Base-by-base conservation (phyloP, 805 yeast genomes). In the Priceomyces fermenticarens region DNA sequence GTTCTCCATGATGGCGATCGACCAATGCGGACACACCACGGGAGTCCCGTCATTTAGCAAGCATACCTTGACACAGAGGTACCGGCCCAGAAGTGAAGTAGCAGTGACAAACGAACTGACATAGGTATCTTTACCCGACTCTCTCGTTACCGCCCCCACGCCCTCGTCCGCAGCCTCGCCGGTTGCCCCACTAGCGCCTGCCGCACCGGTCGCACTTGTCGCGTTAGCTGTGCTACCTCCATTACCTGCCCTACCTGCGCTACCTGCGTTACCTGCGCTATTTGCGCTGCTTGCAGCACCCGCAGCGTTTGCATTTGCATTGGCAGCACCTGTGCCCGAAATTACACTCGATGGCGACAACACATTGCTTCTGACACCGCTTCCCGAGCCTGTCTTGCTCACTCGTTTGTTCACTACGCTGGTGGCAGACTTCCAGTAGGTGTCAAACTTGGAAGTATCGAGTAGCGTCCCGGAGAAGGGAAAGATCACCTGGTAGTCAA, bases 401-500 rank as follows among this genome's bases (percentile, higher is more conserved):
- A 55, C 53, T 20, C 57, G 57, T 35, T 52, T 53, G 38, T 54
- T 57, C 40, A 62, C 62, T 12, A 63, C 63, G 34, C 83, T 77
- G 0, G 97, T 86, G 0, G 96, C 68, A 1, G 73, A 83, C 62
- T 90, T 93, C 99, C 99, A 91, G 63, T 91, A 91, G 0, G 98
- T 91, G 55, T 90, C 97, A 58, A 86, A 89, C 65, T 88, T 88
- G 9, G 95, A 83, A 32, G 95, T 85, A 60, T 90, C 97, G 43
- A 91, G 67, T 3, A 95, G 84, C 0, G 65, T 67, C 5, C 97
- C 97, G 4, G 82, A 72, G 57, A 84, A 93, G n/a, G 99, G 97
- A 58, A 82, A 81, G 38, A 91, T 87, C 2, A 91, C 78, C 53
- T 88, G 90, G 63, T 81, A 88, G 46, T 80, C 78, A 62, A 90